Evolutionary conservation across 139 green algal genomes (phyloP).

Genomic region (Tetraselmis striata): DNA sequence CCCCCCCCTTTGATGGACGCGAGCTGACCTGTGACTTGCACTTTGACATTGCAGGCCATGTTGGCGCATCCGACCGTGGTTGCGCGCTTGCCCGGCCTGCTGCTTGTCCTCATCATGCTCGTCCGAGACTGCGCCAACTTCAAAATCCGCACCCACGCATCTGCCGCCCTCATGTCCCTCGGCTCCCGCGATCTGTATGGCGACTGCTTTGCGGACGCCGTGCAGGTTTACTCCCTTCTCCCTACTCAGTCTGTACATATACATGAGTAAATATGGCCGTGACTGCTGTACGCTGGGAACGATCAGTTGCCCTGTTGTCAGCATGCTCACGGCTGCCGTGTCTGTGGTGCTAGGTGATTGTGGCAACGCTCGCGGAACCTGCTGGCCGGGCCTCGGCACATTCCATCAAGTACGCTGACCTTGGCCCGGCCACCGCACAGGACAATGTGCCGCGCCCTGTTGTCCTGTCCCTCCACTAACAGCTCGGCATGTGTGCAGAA

Average conservation of each 20-base stretch:
- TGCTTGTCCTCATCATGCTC: slow-evolving; percentile 49
- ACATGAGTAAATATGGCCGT: too few species aligned
- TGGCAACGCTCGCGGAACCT: not conserved
- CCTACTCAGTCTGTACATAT: not conserved
- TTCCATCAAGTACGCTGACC: not conserved
- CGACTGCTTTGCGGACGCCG: slow-evolving; percentile 28
- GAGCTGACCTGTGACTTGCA: not conserved
- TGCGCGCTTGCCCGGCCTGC: slow-evolving; percentile 12
- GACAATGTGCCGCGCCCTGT: not conserved
- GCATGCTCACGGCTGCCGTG: not conserved
- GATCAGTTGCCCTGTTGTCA: too few species aligned
- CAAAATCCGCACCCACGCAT: slow-evolving; percentile 60
- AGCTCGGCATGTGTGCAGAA: not conserved
- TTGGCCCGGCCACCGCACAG: not conserved
- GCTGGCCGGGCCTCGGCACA: not conserved
- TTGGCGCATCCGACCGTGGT: not conserved
- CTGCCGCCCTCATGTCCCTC: slow-evolving; percentile 41
- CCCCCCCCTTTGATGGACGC: too few species aligned
- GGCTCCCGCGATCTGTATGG: slow-evolving; percentile 20
- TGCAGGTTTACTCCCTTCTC: slow-evolving; percentile 22
- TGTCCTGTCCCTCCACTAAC: too few species aligned
- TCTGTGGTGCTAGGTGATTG: not conserved
- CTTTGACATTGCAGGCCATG: not conserved
- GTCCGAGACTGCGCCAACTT: slow-evolving; percentile 56
- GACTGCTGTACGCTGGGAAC: too few species aligned